Evolutionary conservation across 768 basidiomycete species (phyloP), one percentile per base, ranked within the genome.

Genomic region (Obba rivulosa): DNA sequence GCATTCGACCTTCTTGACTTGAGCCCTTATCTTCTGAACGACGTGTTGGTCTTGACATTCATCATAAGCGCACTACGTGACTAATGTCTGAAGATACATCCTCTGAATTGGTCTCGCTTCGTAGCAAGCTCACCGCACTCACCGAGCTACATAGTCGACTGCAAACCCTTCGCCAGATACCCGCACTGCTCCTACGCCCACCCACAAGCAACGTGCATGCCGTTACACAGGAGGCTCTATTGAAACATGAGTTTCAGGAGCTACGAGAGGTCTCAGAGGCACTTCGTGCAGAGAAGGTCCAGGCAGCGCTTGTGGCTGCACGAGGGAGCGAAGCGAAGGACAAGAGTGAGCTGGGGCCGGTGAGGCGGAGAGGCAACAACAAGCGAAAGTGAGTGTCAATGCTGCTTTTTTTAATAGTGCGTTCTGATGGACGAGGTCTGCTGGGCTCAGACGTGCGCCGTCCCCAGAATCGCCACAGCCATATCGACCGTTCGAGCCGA

Each of bases 381-480:
- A 85, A 79, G 59, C 73, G 76, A 63, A 76, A 76, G 85, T 82
- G 57, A 48, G 73, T 49, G 42, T 25, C 14, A 39, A 44, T n/a
- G 20, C 11, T 40, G 38, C 16, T 25, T 34, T 4, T 35, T 28
- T 8, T 13, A 16, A 21, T 20, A 34, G 25, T 21, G 40, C 17
- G 25, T 20, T 11, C 5, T 25, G n/a, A 23, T 35, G 37, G 4
- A 24, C 34, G 37, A 17, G 28, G 13, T 31, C 28, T 31, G 44
- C 25, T 35, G 31, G 24, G 18, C 46, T 22, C 52, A 68, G 81
- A 53, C 74, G 75, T 9, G 70, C 73, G 1, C 73, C 71, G 20
- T 76, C 80, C 9, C 80, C 81, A 7, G 77, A 75, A 20, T 83
- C 83, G 0, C 82, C 83, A 4, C 75, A 78, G 49, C 79, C 81